phyloP scores from a whole-genome alignment of 306 rosid genomes.

The Rubus parviflorus region DNA sequence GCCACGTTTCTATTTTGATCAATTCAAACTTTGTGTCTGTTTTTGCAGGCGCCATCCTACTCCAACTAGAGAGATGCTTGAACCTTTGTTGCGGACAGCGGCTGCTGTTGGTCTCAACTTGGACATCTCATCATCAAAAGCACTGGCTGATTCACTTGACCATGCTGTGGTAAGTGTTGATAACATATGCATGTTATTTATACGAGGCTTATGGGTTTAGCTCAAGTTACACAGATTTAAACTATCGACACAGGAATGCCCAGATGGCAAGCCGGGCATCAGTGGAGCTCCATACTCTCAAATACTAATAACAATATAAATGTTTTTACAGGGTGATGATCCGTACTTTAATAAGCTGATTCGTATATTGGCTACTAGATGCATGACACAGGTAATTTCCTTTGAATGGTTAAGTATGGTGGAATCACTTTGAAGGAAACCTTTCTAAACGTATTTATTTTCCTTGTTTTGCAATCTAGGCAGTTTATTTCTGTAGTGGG shows the following conservation, averaged over 20 bases:
- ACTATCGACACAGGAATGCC: conserved; percentile 93
- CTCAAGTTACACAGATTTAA: conserved; percentile 58
- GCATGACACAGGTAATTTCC: conserved; percentile 92
- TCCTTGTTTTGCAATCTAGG: conserved; percentile 44
- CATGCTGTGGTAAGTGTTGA: conserved; percentile 69
- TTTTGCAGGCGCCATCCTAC: conserved; percentile 83
- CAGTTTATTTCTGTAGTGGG: conserved; percentile 95
- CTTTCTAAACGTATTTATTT: conserved; percentile 13
- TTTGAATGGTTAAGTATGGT: conserved; percentile 11
- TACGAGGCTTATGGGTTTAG: neutral
- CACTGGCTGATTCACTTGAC: conserved; percentile 97
- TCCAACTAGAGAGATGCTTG: conserved; percentile 94
- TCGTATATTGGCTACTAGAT: conserved; percentile 91
- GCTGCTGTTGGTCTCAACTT: conserved; percentile 83
- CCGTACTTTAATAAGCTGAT: conserved; percentile 94
- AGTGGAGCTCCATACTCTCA: conserved; percentile 69
- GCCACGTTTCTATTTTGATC: neutral
- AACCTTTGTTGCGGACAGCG: conserved; percentile 86
- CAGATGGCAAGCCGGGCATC: conserved; percentile 97
- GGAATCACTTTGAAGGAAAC: conserved; percentile 13
- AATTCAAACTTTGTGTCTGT: conserved; percentile 5
- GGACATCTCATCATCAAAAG: conserved; percentile 89
- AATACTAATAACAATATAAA: neutral
- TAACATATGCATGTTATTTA: neutral
- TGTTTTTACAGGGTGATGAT: conserved; percentile 72